Conservation (phyloP, 352 stramenopile genomes). For the Pythium grandisporangium region DNA sequence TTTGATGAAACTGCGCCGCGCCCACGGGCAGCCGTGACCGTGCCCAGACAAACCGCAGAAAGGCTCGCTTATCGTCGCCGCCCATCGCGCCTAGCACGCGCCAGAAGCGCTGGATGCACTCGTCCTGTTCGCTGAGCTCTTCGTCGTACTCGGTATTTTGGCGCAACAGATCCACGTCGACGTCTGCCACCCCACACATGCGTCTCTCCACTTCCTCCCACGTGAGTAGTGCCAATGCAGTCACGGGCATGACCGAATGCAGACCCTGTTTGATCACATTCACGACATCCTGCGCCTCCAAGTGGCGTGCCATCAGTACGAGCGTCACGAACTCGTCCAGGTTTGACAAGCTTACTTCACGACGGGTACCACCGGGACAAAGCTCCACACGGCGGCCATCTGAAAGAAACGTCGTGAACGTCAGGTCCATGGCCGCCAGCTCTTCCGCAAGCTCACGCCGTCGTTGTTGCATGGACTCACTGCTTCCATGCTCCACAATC, state of each 20-base stretch:
- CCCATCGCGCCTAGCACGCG: constrained; percentile 49
- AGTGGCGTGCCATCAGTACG: constrained; percentile 25
- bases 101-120: constrained; percentile 77
- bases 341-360: constrained; percentile 33
- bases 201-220: constrained; percentile 63
- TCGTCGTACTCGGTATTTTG: constrained; percentile 82
- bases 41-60: constrained; percentile 79
- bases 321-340: constrained; percentile 33
- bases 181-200: constrained; percentile 59
- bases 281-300: constrained; percentile 38
- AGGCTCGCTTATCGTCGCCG: constrained; percentile 59
- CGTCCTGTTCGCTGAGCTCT: constrained; percentile 44
- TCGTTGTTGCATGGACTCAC: not conserved
- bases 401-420: constrained; percentile 66
- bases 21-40: constrained; percentile 56
- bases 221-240: constrained; percentile 44
- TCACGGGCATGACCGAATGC: constrained; percentile 63
- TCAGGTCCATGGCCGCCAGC: constrained; percentile 54
- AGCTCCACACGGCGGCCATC: constrained; percentile 46
- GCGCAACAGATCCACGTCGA: constrained; percentile 64
- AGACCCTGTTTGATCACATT: constrained; percentile 71
- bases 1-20: constrained; percentile 62
- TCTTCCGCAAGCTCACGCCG: constrained; percentile 25
- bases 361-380: constrained; percentile 20
- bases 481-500: too few species aligned